Base-by-base conservation (phyloP, 169 alveolate species). In the Blepharisma undulans region DNA sequence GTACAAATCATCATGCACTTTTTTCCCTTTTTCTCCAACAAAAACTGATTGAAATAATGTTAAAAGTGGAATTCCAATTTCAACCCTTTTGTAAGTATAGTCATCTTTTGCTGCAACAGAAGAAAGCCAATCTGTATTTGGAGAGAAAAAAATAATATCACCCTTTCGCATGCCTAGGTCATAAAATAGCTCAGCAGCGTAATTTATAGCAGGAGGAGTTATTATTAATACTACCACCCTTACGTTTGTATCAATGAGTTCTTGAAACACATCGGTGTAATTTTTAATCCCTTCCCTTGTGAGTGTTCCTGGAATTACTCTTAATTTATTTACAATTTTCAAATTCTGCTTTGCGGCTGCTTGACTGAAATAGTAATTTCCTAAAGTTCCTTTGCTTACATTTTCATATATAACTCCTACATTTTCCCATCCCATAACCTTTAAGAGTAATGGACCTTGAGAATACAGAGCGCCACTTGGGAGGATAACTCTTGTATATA, bases 151-250 rank as follows among this genome's bases (percentile, higher is more conserved):
- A 12, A 80, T 80, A 14, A 80, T 16, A 80, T 80, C 88, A 12
- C 88, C 88, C 10, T 66, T 14, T 25, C 76, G 72, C 14, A 80
- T 66, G n/a, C 88, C 88, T 12, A 80, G n/a, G 16, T 32, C 76
- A 27, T 80, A 27, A 30, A 80, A 22, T 10, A 21, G 18, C 25
- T 80, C 76, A 30, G 88, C 88, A 27, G 32, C 18, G 25, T 80
- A 32, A 80, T 18, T 27, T 27, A 22, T 32, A 27, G n/a, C 72
- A 80, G 72, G 76, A 80, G 25, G 10, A 21, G 12, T 12, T 18
- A 76, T 22, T 10, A 80, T 80, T 18, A 34, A 80, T 12, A 80
- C n/a, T 27, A 30, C 16, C 76, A 21, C 16, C 88, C 84, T 76
- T 12, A 76, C 18, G 16, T 76, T 76, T 16, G 84, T 76, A 21